A percentile compares a stretch with the other conserved stretches of the same genome.
These are phyloP conservation scores for Paramecium primaurelia DNA, from an alignment of 73 alveolate species.

Conservation along the genomic window DNA sequence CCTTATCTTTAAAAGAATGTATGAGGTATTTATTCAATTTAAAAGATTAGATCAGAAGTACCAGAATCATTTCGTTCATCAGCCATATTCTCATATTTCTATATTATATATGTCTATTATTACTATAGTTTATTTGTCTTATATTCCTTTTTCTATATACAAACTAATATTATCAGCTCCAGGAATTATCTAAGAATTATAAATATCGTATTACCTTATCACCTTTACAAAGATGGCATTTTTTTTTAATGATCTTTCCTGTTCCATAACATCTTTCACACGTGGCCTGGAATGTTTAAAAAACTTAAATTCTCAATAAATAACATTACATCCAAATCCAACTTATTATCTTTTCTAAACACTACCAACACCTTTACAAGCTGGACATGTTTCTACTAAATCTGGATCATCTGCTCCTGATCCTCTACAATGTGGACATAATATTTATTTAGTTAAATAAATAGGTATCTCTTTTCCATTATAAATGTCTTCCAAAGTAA, in stretches of 20 bases:
- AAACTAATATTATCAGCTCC: conserved; percentile 81
- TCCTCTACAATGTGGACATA: conserved; percentile 93
- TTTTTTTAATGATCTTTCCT: conserved; percentile 76
- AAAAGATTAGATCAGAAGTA: conserved; percentile 79
- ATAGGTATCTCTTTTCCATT: conserved; percentile 82
- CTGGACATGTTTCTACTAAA: conserved; percentile 74
- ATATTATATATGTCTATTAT: neutral
- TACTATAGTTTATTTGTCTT: conserved; percentile 70
- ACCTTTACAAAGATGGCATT: conserved; percentile 84
- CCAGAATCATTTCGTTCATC: conserved; percentile 81
- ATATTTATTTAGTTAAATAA: conserved; percentile 71
- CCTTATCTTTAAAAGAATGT: conserved; percentile 84
- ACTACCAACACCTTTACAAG: conserved; percentile 82
- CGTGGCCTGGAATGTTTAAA: conserved; percentile 62
- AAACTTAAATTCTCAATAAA: neutral
- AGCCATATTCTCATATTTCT: conserved; percentile 80
- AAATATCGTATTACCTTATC: conserved; percentile 50
- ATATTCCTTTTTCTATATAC: conserved; percentile 84
- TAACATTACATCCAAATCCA: conserved; percentile 84
- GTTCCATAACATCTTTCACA: conserved; percentile 84
- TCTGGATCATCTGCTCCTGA: conserved; percentile 91
- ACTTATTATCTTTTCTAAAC: conserved; percentile 72
- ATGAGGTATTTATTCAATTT: conserved; percentile 77
- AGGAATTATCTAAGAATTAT: conserved; percentile 58
- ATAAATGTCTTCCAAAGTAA: conserved; percentile 80